phyloP scores from a whole-genome alignment of 2,329 filamentous ascomycete species.

The Proliferodiscus dingleyae region DNA sequence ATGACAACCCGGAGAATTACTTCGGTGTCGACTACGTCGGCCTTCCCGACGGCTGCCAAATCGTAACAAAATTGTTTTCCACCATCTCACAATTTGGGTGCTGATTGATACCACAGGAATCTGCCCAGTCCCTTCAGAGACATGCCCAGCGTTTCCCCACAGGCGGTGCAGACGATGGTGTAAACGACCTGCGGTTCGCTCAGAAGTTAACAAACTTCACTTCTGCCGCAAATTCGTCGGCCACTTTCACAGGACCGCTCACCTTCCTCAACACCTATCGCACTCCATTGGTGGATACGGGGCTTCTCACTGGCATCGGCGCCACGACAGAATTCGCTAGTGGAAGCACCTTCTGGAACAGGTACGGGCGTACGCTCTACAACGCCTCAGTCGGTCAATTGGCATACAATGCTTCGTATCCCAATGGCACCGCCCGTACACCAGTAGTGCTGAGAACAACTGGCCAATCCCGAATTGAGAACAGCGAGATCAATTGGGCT shows the following conservation, averaged over 20 bases:
- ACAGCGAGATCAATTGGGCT: slow-evolving; percentile 49
- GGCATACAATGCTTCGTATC: slow-evolving; percentile 41
- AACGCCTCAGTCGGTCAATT: slow-evolving; percentile 43
- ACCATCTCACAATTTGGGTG: too few relatives aligned
- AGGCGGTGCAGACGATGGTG: slow-evolving; percentile 38
- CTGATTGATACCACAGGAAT: slow-evolving; percentile 22
- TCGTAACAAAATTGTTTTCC: too few relatives aligned
- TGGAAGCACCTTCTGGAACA: slow-evolving; percentile 49
- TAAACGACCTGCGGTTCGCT: slow-evolving; percentile 44
- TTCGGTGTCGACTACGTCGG: slow-evolving; percentile 46
- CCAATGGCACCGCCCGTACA: slow-evolving; percentile 42
- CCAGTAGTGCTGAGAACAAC: slow-evolving; percentile 51
- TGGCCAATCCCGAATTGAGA: slow-evolving; percentile 47
- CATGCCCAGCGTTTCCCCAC: slow-evolving; percentile 51
- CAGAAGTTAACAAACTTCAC: slow-evolving; percentile 43
- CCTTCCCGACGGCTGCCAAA: slow-evolving; percentile 49
- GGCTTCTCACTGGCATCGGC: slow-evolving; percentile 44
- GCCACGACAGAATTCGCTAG: slow-evolving; percentile 45
- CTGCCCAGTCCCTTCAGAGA: slow-evolving; percentile 47
- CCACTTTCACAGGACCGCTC: slow-evolving; percentile 42
- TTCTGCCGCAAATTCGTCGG: slow-evolving; percentile 30
- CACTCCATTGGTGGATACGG: slow-evolving; percentile 39
- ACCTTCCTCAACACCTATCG: slow-evolving; percentile 48
- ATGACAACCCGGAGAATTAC: slow-evolving; percentile 39
- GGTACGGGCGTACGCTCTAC: slow-evolving; percentile 49